These are phyloP conservation scores for Neospora caninum DNA, from an alignment of 169 alveolate species.

Conservation along the genomic window DNA sequence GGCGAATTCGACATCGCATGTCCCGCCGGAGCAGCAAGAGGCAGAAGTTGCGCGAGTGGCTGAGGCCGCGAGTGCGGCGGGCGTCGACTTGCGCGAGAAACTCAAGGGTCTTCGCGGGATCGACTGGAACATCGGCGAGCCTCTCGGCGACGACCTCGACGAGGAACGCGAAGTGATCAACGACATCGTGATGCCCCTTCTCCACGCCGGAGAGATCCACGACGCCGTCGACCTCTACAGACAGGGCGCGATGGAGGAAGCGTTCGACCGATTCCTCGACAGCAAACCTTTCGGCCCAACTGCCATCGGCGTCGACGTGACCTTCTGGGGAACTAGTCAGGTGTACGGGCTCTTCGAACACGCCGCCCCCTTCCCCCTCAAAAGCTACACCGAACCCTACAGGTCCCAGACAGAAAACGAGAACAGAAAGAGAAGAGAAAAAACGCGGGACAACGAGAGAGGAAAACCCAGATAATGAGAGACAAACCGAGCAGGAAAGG, in stretches of 20 bases:
- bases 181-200: background rate
- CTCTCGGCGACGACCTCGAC: background rate
- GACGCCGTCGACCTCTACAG: background rate
- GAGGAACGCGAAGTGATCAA: background rate
- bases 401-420: background rate
- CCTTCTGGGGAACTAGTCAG: background rate
- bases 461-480: too few relatives aligned
- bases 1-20: background rate
- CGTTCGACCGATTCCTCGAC: background rate
- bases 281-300: slow-evolving; percentile 29
- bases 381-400: background rate
- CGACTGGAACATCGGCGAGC: background rate
- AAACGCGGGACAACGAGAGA: background rate
- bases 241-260: background rate
- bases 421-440: background rate
- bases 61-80: background rate
- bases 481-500: too few relatives aligned
- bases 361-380: slow-evolving; percentile 7
- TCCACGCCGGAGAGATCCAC: background rate
- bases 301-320: background rate
- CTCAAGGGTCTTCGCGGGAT: background rate
- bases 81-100: background rate
- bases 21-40: background rate
- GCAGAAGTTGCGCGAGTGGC: background rate
- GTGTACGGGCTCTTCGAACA: slow-evolving; percentile 36